These are phyloP conservation scores for Beauveria scarabaeidicola DNA, from an alignment of 2,329 filamentous ascomycete genomes.

Conservation along the genomic window DNA sequence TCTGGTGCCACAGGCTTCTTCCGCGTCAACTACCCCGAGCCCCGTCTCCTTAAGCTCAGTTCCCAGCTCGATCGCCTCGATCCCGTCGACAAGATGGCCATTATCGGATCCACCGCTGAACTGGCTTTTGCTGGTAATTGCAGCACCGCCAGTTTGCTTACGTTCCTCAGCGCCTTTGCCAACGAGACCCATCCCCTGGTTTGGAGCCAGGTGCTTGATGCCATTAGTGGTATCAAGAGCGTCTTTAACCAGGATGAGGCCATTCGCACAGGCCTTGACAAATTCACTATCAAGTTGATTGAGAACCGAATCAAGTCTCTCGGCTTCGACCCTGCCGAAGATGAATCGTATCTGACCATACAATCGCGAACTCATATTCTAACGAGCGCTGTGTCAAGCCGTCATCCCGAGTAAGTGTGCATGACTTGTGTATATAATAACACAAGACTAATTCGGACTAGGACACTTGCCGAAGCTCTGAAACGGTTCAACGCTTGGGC, in stretches of 20 bases:
- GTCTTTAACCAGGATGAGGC: constrained; percentile 71
- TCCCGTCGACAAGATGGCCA: constrained; percentile 84
- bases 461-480: constrained; percentile 63
- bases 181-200: constrained; percentile 79
- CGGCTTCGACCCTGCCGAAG: constrained; percentile 74
- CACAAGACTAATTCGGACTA: constrained; percentile 23
- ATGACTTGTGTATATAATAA: not conserved
- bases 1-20: constrained; percentile 81
- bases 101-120: constrained; percentile 82
- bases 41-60: constrained; percentile 71
- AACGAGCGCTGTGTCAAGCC: constrained; percentile 62
- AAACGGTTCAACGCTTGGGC: constrained; percentile 75
- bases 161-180: constrained; percentile 77
- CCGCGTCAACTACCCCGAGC: constrained; percentile 85
- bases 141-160: constrained; percentile 71
- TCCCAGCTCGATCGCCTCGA: constrained; percentile 66
- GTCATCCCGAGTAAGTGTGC: constrained; percentile 59
- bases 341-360: constrained; percentile 73
- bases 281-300: constrained; percentile 71
- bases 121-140: constrained; percentile 81
- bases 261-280: constrained; percentile 64
- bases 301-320: constrained; percentile 66
- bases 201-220: constrained; percentile 76
- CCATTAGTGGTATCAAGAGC: constrained; percentile 68
- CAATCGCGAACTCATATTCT: constrained; percentile 80